phyloP scores from a whole-genome alignment of 805 yeast species.

The Spathaspora arborariae region DNA sequence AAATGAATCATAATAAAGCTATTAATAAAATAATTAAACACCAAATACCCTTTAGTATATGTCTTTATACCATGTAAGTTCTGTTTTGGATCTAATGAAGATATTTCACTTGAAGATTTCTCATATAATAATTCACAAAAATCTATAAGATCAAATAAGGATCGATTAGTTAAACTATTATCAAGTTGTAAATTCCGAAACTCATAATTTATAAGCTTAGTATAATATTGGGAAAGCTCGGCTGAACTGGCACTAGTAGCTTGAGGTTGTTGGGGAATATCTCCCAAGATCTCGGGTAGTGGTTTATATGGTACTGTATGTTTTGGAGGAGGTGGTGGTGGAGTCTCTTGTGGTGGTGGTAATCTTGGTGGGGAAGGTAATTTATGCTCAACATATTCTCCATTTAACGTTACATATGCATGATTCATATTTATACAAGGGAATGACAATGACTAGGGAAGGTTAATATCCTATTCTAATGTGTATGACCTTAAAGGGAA shows the following conservation, averaged over 20 bases:
- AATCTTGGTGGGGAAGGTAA: neutral
- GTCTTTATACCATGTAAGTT: conserved; percentile 12
- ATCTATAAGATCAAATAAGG: conserved; percentile 40
- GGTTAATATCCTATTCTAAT: too few species aligned
- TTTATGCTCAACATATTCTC: neutral
- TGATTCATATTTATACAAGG: neutral
- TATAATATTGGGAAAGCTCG: conserved; percentile 14
- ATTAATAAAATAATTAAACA: conserved; percentile 41
- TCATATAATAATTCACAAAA: conserved; percentile 37
- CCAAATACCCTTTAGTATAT: conserved; percentile 36
- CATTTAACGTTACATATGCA: conserved; percentile 2
- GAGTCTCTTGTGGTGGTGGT: conserved; percentile 3
- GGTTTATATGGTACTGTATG: neutral
- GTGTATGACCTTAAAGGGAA: neutral
- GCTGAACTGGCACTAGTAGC: neutral
- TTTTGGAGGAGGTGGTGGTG: conserved; percentile 3
- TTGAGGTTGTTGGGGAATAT: neutral
- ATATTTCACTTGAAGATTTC: conserved; percentile 6
- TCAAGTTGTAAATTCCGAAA: conserved; percentile 38
- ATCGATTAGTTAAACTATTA: conserved; percentile 21
- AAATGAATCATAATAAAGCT: conserved; percentile 40
- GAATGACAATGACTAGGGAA: too few species aligned
- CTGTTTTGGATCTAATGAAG: neutral
- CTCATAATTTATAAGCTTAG: conserved; percentile 27
- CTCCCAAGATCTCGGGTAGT: neutral